These are phyloP conservation scores for Pharnaceum exiguum DNA, from an alignment of 148 eudicot genomes.

Conservation along the genomic window DNA sequence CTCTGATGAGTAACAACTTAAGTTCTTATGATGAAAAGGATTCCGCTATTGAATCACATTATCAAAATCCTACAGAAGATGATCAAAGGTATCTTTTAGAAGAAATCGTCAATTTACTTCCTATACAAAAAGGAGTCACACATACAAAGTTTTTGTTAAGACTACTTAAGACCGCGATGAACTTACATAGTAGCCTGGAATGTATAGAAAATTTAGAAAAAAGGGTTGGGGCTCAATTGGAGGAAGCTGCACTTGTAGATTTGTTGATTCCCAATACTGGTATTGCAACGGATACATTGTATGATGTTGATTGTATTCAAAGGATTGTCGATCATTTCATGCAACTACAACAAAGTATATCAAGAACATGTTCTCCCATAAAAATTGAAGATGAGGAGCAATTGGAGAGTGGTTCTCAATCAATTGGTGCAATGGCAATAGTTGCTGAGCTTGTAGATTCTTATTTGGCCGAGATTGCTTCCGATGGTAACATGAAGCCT, in stretches of 20 bases:
- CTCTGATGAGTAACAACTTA: constrained; percentile 25
- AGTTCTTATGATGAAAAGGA: constrained; percentile 20
- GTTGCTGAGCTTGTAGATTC: constrained; percentile 71
- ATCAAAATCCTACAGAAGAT: constrained; percentile 32
- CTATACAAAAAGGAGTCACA: constrained; percentile 51
- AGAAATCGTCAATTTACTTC: constrained; percentile 57
- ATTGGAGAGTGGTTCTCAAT: constrained; percentile 28
- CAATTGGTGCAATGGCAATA: constrained; percentile 42
- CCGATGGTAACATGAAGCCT: constrained; percentile 60
- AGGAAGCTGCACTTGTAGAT: constrained; percentile 57
- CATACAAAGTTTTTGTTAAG: constrained; percentile 44
- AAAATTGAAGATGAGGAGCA: constrained; percentile 38
- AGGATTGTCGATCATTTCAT: constrained; percentile 63
- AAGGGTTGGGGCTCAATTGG: constrained; percentile 51
- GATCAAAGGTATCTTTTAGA: constrained; percentile 55
- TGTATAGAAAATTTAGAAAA: constrained; percentile 59
- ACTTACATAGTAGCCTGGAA: constrained; percentile 42
- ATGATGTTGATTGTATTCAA: constrained; percentile 71
- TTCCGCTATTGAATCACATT: neutral
- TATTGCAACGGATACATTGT: constrained; percentile 43
- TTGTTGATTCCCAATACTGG: constrained; percentile 56
- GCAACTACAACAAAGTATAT: constrained; percentile 29
- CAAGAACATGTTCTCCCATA: constrained; percentile 40
- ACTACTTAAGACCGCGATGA: constrained; percentile 54
- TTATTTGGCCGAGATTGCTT: constrained; percentile 72